Conservation (phyloP, 192 early-diverging fungal species). For the Gigaspora rosea region DNA sequence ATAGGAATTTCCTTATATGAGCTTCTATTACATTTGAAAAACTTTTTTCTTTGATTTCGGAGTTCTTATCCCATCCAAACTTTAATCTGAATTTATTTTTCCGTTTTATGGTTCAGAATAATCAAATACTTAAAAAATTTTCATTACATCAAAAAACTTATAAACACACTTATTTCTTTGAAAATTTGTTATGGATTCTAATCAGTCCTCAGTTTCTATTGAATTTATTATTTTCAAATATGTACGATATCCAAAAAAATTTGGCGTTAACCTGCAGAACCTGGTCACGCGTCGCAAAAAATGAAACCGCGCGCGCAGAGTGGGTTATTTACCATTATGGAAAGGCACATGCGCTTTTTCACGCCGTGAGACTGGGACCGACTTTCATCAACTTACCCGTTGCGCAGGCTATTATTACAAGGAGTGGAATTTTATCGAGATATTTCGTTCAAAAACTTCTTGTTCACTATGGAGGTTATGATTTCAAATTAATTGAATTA, state of each 20-base stretch:
- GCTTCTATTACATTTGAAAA: too few relatives aligned
- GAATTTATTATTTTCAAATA: neutral
- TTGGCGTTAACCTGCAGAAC: neutral
- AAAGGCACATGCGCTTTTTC: conserved; percentile 3
- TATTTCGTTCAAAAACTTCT: conserved; percentile 11
- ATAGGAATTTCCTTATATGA: too few relatives aligned
- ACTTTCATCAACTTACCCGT: neutral
- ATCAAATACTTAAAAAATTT: too few relatives aligned
- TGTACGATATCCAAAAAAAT: neutral
- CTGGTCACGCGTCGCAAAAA: neutral
- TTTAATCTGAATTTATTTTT: too few relatives aligned
- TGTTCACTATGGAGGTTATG: neutral
- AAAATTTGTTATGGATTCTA: too few relatives aligned
- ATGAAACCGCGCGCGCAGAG: neutral
- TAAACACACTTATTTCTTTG: too few relatives aligned
- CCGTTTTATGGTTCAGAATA: too few relatives aligned
- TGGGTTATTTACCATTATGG: conserved; percentile 6
- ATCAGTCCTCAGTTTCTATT: neutral
- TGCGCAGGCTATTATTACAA: neutral
- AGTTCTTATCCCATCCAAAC: too few relatives aligned
- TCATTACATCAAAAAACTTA: too few relatives aligned
- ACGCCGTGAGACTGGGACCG: conserved; percentile 14
- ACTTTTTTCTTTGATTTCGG: too few relatives aligned
- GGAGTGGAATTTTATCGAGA: neutral
- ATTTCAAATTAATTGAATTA: neutral